Evolutionary conservation across 2,329 filamentous ascomycete species (phyloP), one percentile per base, ranked within the genome.

Genomic region (Xylaria sp.): DNA sequence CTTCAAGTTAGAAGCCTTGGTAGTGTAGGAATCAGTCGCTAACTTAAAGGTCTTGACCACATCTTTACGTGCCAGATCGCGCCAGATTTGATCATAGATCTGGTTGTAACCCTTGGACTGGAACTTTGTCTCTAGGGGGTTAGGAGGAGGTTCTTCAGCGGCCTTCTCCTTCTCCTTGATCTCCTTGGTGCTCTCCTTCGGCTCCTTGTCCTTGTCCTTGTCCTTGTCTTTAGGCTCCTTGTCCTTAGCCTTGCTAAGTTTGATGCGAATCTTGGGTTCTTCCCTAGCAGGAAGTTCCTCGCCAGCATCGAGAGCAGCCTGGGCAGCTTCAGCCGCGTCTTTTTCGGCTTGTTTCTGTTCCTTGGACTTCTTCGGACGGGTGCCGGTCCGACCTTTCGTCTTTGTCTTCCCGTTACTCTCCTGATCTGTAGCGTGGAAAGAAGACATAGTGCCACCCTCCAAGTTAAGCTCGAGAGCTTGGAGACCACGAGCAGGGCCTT

Each of bases 31-130:
- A 74, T 93, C 91, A 65, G 91, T 89, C 65, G 97, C 97, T 78
- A 98, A 87, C 73, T 96, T 93, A 79, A 90, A 94, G 0, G 97
- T 93, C 83, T 98, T 98, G 76, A 92, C 93, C 69, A 98, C 92
- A 79, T 97, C 94, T 79, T 97, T 97, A 69, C 93, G 90, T 2
- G 95, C 93, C 75, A 99, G 90, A 77, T 99, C 96, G 72, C 95
- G 92, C 91, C 93, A 97, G 73, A 98, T 98, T 80, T 98, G 94
- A 76, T 97, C 94, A 80, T 98, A 98, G 66, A 99, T 95, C 80
- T 97, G 94, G 77, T 97, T 94, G 83, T 97, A 99, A 21, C 93
- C 94, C 79, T 97, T 97, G 60, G 94, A 96, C 73, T 93, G 91
- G 81, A 93, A 96, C 69, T 87, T 87, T 69, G 88, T 86, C 68